A percentile compares a stretch with the other conserved stretches of the same genome.
Evolutionary conservation across 139 green algal genomes (phyloP).

Genomic region (Eudorina sp.): DNA sequence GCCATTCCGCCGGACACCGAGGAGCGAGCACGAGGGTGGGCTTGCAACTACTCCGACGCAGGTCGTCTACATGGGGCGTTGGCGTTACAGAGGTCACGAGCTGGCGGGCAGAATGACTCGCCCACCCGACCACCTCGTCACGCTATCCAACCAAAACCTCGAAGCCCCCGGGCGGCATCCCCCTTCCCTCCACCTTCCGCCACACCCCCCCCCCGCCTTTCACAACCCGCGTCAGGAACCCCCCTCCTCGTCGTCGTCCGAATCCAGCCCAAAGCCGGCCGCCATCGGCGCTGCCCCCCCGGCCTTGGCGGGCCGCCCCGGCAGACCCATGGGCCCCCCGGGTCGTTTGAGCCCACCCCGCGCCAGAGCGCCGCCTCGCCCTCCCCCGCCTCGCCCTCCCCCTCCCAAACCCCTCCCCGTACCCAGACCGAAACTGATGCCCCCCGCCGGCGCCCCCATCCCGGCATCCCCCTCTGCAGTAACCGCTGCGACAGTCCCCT

Average conservation of each 20-base stretch:
- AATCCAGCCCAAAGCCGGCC: slow-evolving; percentile 41
- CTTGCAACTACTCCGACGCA: too few relatives aligned
- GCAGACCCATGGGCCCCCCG: background rate
- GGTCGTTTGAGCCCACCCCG: slow-evolving; percentile 5
- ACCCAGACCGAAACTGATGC: slow-evolving; percentile 26
- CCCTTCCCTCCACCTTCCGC: too few relatives aligned
- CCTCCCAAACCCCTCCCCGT: background rate
- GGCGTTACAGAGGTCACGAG: too few relatives aligned
- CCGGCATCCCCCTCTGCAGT: background rate
- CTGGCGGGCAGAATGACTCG: too few relatives aligned
- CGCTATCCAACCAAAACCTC: too few relatives aligned
- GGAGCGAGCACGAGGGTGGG: too few relatives aligned
- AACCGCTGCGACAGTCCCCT: too few relatives aligned
- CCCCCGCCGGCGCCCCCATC: background rate
- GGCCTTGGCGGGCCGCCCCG: background rate
- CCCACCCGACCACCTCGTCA: too few relatives aligned
- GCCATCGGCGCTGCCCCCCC: slow-evolving; percentile 16
- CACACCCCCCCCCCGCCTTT: too few relatives aligned
- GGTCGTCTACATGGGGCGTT: too few relatives aligned
- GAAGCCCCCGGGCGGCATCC: too few relatives aligned
- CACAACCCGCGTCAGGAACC: background rate
- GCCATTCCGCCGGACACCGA: too few relatives aligned
- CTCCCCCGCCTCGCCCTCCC: background rate
- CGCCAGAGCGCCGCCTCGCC: background rate
- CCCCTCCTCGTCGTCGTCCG: slow-evolving; percentile 44